Evolutionary conservation across 2,329 filamentous ascomycete genomes (phyloP), one percentile per base, ranked within the genome.

Genomic region (Diaporthe aspalathi): DNA sequence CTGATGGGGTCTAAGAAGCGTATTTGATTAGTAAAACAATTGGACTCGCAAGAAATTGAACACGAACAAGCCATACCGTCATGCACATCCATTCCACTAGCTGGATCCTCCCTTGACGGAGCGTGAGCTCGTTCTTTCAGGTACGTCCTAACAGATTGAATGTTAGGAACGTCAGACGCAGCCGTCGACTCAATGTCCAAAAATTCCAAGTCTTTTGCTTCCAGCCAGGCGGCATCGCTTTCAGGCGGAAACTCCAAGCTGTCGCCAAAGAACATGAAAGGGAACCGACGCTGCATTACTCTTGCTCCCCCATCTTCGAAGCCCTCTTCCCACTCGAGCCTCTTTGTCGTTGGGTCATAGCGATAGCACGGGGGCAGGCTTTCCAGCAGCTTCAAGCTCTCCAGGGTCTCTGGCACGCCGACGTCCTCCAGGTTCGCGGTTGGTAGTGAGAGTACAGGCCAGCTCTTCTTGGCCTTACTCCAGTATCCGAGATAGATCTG

Each of bases 271-370:
- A 43, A 60, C 56, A 60, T 20, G 38, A 60, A 35, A 60, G 56
- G 56, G 24, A 45, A 60, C 5, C 5, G 5, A 60, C 38, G 56
- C 22, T 60, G 38, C 45, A 38, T 38, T 45, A 60, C 35, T 29
- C 45, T 60, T 45, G 7, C 38, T 60, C 56, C 56, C 38, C 56
- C 56, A 43, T 60, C 16, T 60, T 60, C 56, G 38, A 60, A 60
- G 38, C 38, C 56, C 7, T 60, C 56, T 29, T 45, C 2, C 56
- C 56, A 60, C 56, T 45, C 38, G 29, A 60, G 38, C 24, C 22
- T n/a, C 17, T 29, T 43, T 45, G 38, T 60, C 16, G 38, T 45
- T 16, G 56, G 12, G 38, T 60, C 3, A n/a, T 2, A 27, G 2
- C 38, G 38, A 29, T 60, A 60, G 22, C 56, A 60, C 16, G 8